Evolutionary conservation across 768 basidiomycete genomes (phyloP).

Genomic region (Boletus huronensis): DNA sequence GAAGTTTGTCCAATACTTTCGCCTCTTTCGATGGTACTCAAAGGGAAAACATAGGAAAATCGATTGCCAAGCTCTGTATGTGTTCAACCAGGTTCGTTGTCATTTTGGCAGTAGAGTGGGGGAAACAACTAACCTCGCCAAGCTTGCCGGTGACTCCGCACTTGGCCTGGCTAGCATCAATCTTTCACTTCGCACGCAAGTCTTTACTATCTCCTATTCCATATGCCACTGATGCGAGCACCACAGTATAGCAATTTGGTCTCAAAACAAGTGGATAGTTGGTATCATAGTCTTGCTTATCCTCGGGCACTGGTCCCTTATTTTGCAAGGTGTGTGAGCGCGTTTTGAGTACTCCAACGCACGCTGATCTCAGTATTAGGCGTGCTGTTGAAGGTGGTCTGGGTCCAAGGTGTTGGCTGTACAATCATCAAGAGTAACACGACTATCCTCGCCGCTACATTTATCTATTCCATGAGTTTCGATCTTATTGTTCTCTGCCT

Average conservation of each 20-base stretch:
- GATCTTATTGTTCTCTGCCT: conserved; percentile 59
- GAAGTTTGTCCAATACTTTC: conserved; percentile 8
- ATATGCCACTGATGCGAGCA: conserved; percentile 10
- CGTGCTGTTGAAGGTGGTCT: conserved; percentile 54
- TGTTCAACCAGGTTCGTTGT: conserved; percentile 41
- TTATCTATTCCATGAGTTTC: conserved; percentile 76
- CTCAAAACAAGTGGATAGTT: conserved; percentile 51
- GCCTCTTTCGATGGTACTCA: not conserved
- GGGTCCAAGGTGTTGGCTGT: conserved; percentile 50
- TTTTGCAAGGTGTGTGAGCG: conserved; percentile 50
- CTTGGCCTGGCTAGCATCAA: conserved; percentile 47
- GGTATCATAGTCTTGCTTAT: conserved; percentile 49
- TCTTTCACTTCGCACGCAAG: conserved; percentile 44
- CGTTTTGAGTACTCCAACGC: not conserved
- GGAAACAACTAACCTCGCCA: conserved; percentile 1
- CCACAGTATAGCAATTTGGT: conserved; percentile 62
- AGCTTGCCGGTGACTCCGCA: conserved; percentile 43
- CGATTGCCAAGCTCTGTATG: conserved; percentile 46
- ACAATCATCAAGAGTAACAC: conserved; percentile 59
- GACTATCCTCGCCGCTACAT: conserved; percentile 61
- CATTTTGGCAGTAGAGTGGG: not conserved
- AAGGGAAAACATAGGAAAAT: conserved; percentile 27
- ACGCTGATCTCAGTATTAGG: conserved; percentile 34
- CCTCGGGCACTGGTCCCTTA: conserved; percentile 68
- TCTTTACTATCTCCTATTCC: not conserved